Evolutionary conservation across 495 filamentous ascomycete genomes (phyloP).

Genomic region (Xylaria scruposa): DNA sequence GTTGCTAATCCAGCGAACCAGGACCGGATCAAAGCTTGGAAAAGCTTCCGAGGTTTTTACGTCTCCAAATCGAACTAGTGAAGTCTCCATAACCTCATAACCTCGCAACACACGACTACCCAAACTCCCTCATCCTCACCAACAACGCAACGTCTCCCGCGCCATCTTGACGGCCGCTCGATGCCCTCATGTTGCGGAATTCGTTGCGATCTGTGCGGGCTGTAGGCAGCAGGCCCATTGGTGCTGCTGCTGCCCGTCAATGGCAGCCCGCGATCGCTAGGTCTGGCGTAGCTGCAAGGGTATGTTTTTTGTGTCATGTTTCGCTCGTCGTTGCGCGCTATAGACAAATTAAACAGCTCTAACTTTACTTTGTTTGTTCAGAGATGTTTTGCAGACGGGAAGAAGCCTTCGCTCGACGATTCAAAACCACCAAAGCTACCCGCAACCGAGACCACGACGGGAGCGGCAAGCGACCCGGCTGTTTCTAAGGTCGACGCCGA

Average conservation of each 20-base stretch:
- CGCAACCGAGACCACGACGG: conserved; percentile 61
- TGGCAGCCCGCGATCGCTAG: conserved; percentile 56
- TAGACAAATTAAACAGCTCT: conserved; percentile 4
- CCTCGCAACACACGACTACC: conserved; percentile 37
- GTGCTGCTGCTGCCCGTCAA: conserved; percentile 58
- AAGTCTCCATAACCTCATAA: conserved; percentile 40
- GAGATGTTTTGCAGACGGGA: conserved; percentile 66
- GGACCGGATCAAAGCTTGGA: conserved; percentile 29
- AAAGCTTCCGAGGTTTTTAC: conserved; percentile 51
- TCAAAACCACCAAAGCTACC: conserved; percentile 62
- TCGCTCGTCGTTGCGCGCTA: not conserved
- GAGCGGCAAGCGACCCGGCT: conserved; percentile 55
- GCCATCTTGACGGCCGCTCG: conserved; percentile 48
- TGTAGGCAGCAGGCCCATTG: conserved; percentile 56
- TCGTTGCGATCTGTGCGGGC: conserved; percentile 66
- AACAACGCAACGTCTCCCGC: conserved; percentile 41
- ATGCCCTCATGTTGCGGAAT: conserved; percentile 72
- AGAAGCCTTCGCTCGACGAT: conserved; percentile 57
- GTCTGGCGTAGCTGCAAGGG: conserved; percentile 39
- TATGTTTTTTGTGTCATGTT: conserved; percentile 37
- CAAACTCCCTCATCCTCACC: conserved; percentile 26
- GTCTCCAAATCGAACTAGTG: conserved; percentile 14
- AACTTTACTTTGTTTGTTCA: conserved; percentile 32
- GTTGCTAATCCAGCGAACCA: not conserved
- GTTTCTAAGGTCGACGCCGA: conserved; percentile 49